phyloP scores from a whole-genome alignment of 192 early-diverging fungal genomes.

The Physocladia obscura region DNA sequence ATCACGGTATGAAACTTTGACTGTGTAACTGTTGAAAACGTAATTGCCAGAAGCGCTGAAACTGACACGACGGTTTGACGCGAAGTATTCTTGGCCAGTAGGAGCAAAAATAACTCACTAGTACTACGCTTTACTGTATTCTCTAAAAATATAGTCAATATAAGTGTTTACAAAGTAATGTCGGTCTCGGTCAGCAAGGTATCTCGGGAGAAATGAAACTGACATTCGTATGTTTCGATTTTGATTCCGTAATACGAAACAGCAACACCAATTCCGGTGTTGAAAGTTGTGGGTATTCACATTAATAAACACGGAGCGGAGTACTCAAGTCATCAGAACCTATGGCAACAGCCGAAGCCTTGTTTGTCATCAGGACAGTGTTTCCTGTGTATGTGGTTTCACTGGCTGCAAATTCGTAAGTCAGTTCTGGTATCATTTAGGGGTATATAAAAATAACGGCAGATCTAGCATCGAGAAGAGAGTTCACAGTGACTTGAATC shows the following conservation, averaged over 20 bases:
- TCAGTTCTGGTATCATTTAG: not conserved
- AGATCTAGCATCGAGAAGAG: not conserved
- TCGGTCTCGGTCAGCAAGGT: not conserved
- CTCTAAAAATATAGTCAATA: not conserved
- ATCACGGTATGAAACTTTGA: not conserved
- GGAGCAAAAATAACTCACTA: not conserved
- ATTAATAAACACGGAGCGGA: not conserved
- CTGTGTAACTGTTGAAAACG: not conserved
- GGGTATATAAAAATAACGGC: constrained; percentile 14
- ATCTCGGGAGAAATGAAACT: not conserved
- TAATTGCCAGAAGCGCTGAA: not conserved
- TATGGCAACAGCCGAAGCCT: not conserved
- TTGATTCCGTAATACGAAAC: not conserved
- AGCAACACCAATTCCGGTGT: not conserved
- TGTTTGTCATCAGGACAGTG: not conserved
- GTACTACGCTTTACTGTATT: not conserved
- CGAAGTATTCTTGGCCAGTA: not conserved
- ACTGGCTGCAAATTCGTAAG: constrained; percentile 4
- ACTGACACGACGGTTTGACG: not conserved
- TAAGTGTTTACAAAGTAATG: not conserved
- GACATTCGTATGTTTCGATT: not conserved
- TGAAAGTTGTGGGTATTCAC: not conserved
- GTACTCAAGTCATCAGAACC: not conserved
- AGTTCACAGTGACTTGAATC: not conserved
- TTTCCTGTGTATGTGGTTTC: not conserved